These are phyloP conservation scores for Hippophae gyantsensis DNA, from an alignment of 306 rosid species.

Conservation along the genomic window DNA sequence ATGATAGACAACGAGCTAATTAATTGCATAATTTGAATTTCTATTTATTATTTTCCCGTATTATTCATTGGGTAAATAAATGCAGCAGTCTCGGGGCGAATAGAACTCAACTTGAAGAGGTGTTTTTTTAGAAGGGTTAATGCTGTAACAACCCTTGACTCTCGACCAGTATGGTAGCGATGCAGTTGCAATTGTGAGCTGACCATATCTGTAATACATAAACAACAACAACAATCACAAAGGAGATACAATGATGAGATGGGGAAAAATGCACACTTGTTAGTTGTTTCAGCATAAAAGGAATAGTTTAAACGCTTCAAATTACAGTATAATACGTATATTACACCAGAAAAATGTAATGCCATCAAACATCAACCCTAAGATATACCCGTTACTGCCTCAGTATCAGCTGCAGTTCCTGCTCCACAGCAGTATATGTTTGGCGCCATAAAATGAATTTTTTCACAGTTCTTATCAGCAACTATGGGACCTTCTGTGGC, in stretches of 20 bases:
- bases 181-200: constrained; percentile 92
- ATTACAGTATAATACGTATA: not conserved
- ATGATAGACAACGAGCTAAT: too few relatives aligned
- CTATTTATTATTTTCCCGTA: too few relatives aligned
- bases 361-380: constrained; percentile 2
- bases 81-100: not conserved
- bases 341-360: not conserved
- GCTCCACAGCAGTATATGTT: constrained; percentile 97
- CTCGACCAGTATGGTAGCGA: constrained; percentile 87
- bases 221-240: constrained; percentile 18
- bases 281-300: not conserved
- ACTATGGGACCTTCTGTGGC: constrained; percentile 96
- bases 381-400: constrained; percentile 86
- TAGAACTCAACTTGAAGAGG: constrained; percentile 35
- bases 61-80: not conserved
- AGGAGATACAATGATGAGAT: not conserved
- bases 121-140: constrained; percentile 50
- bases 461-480: constrained; percentile 89
- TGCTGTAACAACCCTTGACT: constrained; percentile 49
- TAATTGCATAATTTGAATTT: too few relatives aligned
- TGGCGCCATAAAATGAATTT: constrained; percentile 96
- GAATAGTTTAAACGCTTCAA: not conserved
- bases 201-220: constrained; percentile 59
- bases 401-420: constrained; percentile 98
- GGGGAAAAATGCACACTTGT: not conserved